Evolutionary conservation across 257 asterid genomes (phyloP), one percentile per base, ranked within the genome.

Genomic region (Coffea canephora): DNA sequence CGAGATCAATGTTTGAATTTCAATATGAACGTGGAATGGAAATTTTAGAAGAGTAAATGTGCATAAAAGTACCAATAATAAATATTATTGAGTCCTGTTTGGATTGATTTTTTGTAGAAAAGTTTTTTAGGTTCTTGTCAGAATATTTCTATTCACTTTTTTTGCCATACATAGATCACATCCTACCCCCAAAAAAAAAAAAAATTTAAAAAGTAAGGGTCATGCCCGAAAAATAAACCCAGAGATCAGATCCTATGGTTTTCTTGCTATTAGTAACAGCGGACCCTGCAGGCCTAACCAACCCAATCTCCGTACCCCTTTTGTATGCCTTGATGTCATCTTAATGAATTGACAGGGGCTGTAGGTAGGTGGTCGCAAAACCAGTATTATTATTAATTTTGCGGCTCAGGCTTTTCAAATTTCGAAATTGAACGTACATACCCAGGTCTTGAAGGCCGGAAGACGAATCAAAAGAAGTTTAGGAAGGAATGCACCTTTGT

Each of bases 301-400:
- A 87, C 80, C 88, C 82, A 86, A 86, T 87, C 71, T 70, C 73
- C 78, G 79, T 78, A 75, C n/a, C n/a, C 87, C 49, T 69, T 78
- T 89, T 78, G 70, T 78, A 80, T 74, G 31, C 65, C 21, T 66
- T 50, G 82, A 79, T 88, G 82, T 82, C 23, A 0, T 75, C 83
- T 85, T 78, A 66, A 82, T 84, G 78, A 49, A 23, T 83, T 82
- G 85, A 81, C 87, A n/a, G n/a, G n/a, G n/a, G n/a, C n/a, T n/a
- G n/a, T n/a, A 82, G 25, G 43, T 78, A 11, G 66, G 89, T 85
- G 90, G 87, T 81, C 2, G 34, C 31, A 1, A 71, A 59, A 21
- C 66, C 31, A 31, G 31, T n/a, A n/a, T n/a, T 50, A 39, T 3
- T 21, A 71, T 78, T 69, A 68, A 83, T 75, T 36, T 6, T 15